A percentile compares a stretch with the other conserved stretches of the same genome.
Conservation (phyloP, 2,329 filamentous ascomycete species). For the Celoporthe dispersa region DNA sequence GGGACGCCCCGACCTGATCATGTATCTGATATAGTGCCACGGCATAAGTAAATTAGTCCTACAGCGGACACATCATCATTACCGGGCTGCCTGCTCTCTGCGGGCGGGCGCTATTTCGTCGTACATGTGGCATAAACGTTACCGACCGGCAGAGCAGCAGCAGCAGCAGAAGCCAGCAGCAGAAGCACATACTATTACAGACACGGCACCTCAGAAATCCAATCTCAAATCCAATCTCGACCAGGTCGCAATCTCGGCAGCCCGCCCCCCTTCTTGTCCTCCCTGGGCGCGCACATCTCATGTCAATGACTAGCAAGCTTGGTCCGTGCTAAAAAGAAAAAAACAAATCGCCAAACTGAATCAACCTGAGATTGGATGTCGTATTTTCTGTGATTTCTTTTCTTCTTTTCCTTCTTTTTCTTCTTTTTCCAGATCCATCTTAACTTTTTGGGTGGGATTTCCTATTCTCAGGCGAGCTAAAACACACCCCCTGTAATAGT, state of each 20-base stretch:
- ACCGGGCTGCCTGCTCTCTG: background rate
- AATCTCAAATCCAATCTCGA: slow-evolving; percentile 6
- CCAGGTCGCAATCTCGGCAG: background rate
- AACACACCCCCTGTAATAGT: background rate
- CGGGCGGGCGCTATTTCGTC: background rate
- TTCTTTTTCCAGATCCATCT: background rate
- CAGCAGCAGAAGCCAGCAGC: too few species aligned
- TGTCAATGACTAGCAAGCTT: background rate
- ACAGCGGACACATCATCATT: background rate
- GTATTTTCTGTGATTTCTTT: background rate
- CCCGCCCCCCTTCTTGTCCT: background rate
- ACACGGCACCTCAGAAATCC: background rate
- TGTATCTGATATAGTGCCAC: background rate
- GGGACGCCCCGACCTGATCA: background rate
- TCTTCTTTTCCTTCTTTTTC: too few species aligned
- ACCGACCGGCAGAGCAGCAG: background rate
- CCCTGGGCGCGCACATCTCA: background rate
- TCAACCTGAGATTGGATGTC: background rate
- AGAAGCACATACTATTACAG: too few species aligned
- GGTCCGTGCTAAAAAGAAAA: slow-evolving; percentile 9
- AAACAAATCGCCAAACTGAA: background rate
- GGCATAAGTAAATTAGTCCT: background rate
- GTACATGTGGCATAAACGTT: background rate
- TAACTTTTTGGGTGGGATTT: background rate
- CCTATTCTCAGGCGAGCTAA: background rate